Conservation (phyloP, 441 rosid genomes). For the Pelargonium exstipulatum region DNA sequence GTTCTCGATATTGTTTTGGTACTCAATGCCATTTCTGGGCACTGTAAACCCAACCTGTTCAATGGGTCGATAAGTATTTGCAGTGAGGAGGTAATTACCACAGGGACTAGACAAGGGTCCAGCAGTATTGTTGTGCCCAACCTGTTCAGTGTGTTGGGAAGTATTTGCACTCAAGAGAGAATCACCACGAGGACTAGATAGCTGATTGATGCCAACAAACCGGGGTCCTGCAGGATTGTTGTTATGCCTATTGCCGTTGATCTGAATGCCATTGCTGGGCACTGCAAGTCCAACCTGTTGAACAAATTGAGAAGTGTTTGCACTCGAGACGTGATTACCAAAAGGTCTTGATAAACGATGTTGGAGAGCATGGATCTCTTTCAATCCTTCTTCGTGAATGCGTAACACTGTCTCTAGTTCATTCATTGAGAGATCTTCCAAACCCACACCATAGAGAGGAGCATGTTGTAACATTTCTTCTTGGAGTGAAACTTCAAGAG, state of each 20-base stretch:
- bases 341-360: background rate
- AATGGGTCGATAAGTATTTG: no score
- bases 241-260: background rate
- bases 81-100: no score
- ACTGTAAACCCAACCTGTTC: no score
- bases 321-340: background rate
- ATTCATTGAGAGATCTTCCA: background rate
- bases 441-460: constrained; percentile 5
- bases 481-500: background rate
- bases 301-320: background rate
- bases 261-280: no score
- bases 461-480: constrained; percentile 8
- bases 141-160: no score
- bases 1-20: no score
- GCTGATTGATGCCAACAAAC: background rate
- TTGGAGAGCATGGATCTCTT: background rate
- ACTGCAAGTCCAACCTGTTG: background rate
- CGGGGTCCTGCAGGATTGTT: background rate
- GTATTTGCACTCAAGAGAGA: no score
- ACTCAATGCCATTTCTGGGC: no score
- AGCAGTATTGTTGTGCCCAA: no score
- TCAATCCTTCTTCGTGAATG: constrained; percentile 6
- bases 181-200: no score
- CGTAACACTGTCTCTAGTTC: background rate
- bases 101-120: no score